Evolutionary conservation across 2,329 filamentous ascomycete species (phyloP).

Genomic region (Diaporthe capsici): DNA sequence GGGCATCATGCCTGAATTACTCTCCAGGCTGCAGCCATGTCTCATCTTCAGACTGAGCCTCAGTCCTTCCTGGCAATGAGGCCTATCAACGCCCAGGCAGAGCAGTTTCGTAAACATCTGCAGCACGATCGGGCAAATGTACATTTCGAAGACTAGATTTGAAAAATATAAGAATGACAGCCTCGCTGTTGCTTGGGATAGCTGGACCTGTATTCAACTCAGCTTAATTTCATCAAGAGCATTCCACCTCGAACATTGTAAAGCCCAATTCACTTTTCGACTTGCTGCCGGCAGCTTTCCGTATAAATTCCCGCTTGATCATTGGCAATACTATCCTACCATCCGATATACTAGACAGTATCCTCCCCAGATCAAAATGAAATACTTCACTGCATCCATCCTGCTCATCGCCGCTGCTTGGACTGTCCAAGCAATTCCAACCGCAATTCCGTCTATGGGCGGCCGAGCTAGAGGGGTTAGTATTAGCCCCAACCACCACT

Average conservation of each 20-base stretch:
- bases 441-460: background rate
- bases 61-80: background rate
- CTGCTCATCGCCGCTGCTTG: background rate
- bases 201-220: background rate
- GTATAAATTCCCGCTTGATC: background rate
- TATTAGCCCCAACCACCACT: background rate
- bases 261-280: background rate
- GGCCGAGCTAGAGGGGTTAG: conserved; percentile 7
- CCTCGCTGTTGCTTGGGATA: background rate
- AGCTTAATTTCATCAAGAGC: background rate
- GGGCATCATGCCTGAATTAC: background rate
- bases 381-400: background rate
- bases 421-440: conserved; percentile 5
- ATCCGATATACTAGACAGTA: background rate
- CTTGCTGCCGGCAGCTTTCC: conserved; percentile 21
- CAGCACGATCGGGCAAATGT: background rate
- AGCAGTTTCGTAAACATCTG: background rate
- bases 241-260: background rate
- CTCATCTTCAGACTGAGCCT: conserved; percentile 5
- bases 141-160: background rate
- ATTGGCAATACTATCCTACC: background rate
- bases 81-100: background rate
- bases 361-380: background rate
- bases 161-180: background rate
- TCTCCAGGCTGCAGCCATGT: conserved; percentile 8